Evolutionary conservation across 352 stramenopile species (phyloP), one percentile per base, ranked within the genome.

Genomic region (Phytophthora kernoviae): DNA sequence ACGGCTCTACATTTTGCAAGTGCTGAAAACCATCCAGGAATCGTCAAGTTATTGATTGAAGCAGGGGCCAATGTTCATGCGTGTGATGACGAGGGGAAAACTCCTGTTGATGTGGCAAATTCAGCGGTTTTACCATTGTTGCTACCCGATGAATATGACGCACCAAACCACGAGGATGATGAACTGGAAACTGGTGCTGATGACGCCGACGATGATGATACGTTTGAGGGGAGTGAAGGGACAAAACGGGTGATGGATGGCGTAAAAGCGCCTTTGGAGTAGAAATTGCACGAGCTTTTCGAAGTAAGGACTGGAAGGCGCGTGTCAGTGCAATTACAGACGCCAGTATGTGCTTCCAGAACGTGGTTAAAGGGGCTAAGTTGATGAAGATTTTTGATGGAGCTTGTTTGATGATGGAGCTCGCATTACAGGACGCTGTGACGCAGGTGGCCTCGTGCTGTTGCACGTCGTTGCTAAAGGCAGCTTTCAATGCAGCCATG

Each of bases 1-100:
- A 92, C 83, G 10, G 65, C 86, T 2, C 49, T 94, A 15, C 83
- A 93, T 52, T 88, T 91, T 22, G 83, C 86, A 3, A 82, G 76
- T 39, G 65, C 72, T 4, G 73, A 93, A 49, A 87, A 75, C 34
- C 86, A 90, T 60, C 60, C 68, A 27, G 54, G 42, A 3, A 82
- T 93, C 15, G 77, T 90, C 9, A 84, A 84, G 45, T 66, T 92
- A 27, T 50, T 94, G 3, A 21, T 94, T 8, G 79, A 93, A 55
- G 80, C 80, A 11, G 86, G 83, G 4, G 83, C 83, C 0, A 78
- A 94, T 53, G 60, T 79, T 10, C 81, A 93, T 40, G 81, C 83
- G 1, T 77, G 69, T 39, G 81, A 93, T 48, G 51, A 70, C 0
- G 48, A 86, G 37, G 83, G 83, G 0, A 86, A 81, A 32, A 88